Evolutionary conservation across 1,284 basidiomycete genomes (phyloP).

Genomic region (Cutaneotrichosporon cavernicola): DNA sequence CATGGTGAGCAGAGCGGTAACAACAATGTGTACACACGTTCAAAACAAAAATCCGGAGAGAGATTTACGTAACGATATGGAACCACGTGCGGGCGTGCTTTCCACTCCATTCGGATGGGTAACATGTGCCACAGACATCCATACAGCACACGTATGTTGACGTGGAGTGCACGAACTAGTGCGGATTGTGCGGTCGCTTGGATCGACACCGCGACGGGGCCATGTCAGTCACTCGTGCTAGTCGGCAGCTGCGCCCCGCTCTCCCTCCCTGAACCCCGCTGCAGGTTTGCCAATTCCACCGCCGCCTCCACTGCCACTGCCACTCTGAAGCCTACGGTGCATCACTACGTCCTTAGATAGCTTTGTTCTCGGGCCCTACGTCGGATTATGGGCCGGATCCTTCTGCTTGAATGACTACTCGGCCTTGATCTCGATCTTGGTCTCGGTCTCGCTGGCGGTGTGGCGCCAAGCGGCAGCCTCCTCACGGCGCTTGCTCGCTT

Average conservation of each 20-base stretch:
- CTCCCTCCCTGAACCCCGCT: neutral
- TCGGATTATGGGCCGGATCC: too few relatives aligned
- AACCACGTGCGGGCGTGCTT: neutral
- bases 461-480: neutral
- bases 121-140: too few relatives aligned
- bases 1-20: slow-evolving; percentile 55
- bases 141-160: too few relatives aligned
- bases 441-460: too few relatives aligned
- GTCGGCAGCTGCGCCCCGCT: neutral
- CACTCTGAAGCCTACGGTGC: too few relatives aligned
- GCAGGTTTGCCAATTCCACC: too few relatives aligned
- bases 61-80: neutral
- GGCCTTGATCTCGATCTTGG: neutral
- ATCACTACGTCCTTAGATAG: too few relatives aligned
- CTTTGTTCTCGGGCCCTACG: too few relatives aligned
- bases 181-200: too few relatives aligned
- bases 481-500: neutral
- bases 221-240: too few relatives aligned
- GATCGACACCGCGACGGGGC: too few relatives aligned
- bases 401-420: neutral
- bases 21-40: slow-evolving; percentile 9
- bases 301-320: neutral
- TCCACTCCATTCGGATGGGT: neutral
- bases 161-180: too few relatives aligned
- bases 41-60: neutral